These are phyloP conservation scores for Xerocomellus amylosporus DNA, from an alignment of 768 basidiomycete species.

Conservation along the genomic window DNA sequence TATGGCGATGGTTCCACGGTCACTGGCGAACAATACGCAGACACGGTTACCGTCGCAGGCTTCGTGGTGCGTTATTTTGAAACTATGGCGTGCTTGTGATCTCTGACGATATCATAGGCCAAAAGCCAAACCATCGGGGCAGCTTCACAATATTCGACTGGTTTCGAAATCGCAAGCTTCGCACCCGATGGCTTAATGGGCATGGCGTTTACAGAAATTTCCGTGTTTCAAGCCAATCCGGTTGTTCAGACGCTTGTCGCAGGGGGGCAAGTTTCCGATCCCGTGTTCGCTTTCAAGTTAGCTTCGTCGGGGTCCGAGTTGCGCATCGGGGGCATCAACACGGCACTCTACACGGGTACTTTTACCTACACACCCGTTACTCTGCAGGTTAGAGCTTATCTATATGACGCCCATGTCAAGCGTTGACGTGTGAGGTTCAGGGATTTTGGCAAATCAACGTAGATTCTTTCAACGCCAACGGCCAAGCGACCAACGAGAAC, in stretches of 20 bases:
- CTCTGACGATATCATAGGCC: slow-evolving; percentile 21
- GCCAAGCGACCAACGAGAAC: neutral
- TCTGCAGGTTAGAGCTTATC: slow-evolving; percentile 21
- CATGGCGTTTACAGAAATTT: slow-evolving; percentile 45
- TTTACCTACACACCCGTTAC: slow-evolving; percentile 38
- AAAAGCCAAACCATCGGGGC: slow-evolving; percentile 23
- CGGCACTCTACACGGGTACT: slow-evolving; percentile 36
- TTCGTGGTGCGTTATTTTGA: slow-evolving; percentile 11
- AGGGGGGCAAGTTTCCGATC: slow-evolving; percentile 33
- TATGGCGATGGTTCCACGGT: slow-evolving; percentile 47
- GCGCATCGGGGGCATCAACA: slow-evolving; percentile 42
- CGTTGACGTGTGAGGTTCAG: slow-evolving; percentile 10
- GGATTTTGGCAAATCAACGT: slow-evolving; percentile 22
- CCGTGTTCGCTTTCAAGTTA: slow-evolving; percentile 41
- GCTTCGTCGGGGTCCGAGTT: slow-evolving; percentile 36
- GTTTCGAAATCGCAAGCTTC: slow-evolving; percentile 12
- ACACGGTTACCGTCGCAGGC: slow-evolving; percentile 40
- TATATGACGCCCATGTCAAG: neutral
- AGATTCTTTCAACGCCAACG: slow-evolving; percentile 25
- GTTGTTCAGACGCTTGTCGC: slow-evolving; percentile 44
- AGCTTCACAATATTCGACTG: slow-evolving; percentile 18
- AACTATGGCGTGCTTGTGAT: neutral
- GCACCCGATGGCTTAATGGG: slow-evolving; percentile 37
- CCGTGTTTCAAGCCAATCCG: slow-evolving; percentile 34
- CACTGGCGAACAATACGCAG: slow-evolving; percentile 38